phyloP scores from a whole-genome alignment of 2,329 filamentous ascomycete species.

The Corynespora cassiicola region DNA sequence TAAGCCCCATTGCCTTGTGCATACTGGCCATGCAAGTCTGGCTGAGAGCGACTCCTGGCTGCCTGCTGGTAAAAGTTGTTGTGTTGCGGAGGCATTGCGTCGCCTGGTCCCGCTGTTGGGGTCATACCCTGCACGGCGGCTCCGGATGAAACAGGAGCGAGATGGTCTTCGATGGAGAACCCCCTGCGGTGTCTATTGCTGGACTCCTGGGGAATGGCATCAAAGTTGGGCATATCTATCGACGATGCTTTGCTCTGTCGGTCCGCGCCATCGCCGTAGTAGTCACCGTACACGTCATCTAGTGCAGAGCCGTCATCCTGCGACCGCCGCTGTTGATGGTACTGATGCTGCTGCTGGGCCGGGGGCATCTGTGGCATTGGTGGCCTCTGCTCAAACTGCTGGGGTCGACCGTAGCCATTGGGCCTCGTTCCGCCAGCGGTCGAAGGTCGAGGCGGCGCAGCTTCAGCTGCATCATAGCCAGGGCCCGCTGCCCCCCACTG shows the following conservation, averaged over 20 bases:
- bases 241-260: conserved; percentile 53
- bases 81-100: conserved; percentile 10
- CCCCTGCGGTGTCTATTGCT: conserved; percentile 39
- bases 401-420: conserved; percentile 20
- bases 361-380: conserved; percentile 33
- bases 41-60: conserved; percentile 70
- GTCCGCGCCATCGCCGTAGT: conserved; percentile 45
- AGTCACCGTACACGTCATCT: conserved; percentile 59
- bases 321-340: conserved; percentile 26
- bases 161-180: conserved; percentile 44
- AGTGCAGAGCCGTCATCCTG: conserved; percentile 48
- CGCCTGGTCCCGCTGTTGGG: conserved; percentile 12
- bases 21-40: conserved; percentile 58
- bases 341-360: conserved; percentile 21
- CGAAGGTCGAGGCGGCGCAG: conserved; percentile 45
- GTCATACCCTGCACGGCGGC: conserved; percentile 17
- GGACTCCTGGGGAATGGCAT: conserved; percentile 57
- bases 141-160: conserved; percentile 23
- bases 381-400: conserved; percentile 35
- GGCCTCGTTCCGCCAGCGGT: conserved; percentile 39
- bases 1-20: conserved; percentile 58
- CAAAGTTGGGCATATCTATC: conserved; percentile 70
- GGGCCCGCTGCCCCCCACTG: conserved; percentile 44
- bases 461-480: conserved; percentile 45
- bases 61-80: conserved; percentile 47